Conservation (phyloP, 805 yeast genomes). For the Saturnispora halmiae region DNA sequence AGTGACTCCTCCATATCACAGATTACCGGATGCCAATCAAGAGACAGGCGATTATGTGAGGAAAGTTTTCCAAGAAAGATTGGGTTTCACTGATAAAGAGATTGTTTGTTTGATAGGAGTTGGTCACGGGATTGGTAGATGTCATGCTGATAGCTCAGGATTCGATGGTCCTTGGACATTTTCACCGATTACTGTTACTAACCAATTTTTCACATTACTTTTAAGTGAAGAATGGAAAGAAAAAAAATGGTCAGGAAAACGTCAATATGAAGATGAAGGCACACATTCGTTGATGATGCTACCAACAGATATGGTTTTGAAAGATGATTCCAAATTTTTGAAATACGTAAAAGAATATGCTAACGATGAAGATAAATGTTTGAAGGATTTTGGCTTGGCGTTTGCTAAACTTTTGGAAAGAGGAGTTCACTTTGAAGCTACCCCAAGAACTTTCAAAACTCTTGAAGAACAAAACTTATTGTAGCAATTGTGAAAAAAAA, state of each 20-base stretch:
- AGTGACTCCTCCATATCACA: constrained; percentile 38
- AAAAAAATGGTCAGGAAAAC: constrained; percentile 52
- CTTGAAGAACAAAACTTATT: constrained; percentile 53
- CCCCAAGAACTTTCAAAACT: constrained; percentile 48
- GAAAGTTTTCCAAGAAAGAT: constrained; percentile 33
- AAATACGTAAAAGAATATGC: constrained; percentile 42
- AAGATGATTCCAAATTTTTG: constrained; percentile 36
- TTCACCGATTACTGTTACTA: constrained; percentile 63
- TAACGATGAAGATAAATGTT: constrained; percentile 39
- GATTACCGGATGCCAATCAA: constrained; percentile 42
- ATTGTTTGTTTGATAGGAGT: constrained; percentile 38
- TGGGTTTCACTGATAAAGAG: constrained; percentile 41
- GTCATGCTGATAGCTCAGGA: constrained; percentile 52
- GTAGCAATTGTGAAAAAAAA: background rate
- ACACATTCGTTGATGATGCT: constrained; percentile 49
- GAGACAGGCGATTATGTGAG: constrained; percentile 38
- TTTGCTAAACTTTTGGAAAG: constrained; percentile 51
- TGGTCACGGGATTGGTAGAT: constrained; percentile 41
- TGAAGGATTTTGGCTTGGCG: constrained; percentile 40
- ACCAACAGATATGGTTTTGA: constrained; percentile 48
- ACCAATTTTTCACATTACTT: constrained; percentile 58
- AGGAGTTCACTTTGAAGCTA: constrained; percentile 51
- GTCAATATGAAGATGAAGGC: constrained; percentile 53
- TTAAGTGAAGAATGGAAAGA: constrained; percentile 49
- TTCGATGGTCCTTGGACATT: constrained; percentile 90